Evolutionary conservation across 2,329 filamentous ascomycete genomes (phyloP).

Genomic region (Clonostachys chloroleuca): DNA sequence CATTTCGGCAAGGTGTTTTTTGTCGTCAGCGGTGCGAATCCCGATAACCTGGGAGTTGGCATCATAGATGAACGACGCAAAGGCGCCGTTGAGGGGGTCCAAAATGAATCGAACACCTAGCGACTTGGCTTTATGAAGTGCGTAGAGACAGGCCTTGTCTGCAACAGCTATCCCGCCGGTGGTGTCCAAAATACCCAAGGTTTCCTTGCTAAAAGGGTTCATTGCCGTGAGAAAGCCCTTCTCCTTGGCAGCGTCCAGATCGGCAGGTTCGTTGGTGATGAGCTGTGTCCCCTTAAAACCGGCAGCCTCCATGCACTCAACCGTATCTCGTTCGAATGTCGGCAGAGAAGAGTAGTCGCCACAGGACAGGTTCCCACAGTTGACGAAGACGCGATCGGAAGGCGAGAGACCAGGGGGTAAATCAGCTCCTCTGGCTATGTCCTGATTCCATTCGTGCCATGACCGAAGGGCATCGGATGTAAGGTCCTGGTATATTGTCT

Average conservation of each 20-base stretch:
- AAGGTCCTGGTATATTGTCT: slow-evolving; percentile 40
- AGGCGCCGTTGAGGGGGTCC: slow-evolving; percentile 17
- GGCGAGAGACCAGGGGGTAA: slow-evolving; percentile 28
- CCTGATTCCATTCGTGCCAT: slow-evolving; percentile 40
- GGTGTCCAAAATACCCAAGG: slow-evolving; percentile 35
- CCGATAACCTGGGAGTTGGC: slow-evolving; percentile 20
- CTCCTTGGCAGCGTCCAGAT: slow-evolving; percentile 17
- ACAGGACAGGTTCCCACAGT: slow-evolving; percentile 25
- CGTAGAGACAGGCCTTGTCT: slow-evolving; percentile 38
- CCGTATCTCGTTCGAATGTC: slow-evolving; percentile 25
- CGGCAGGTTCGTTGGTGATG: slow-evolving; percentile 15
- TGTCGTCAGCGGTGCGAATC: slow-evolving; percentile 29
- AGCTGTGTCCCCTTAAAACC: slow-evolving; percentile 27
- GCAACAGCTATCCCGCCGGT: slow-evolving; percentile 38
- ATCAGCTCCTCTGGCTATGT: slow-evolving; percentile 19
- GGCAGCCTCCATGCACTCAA: slow-evolving; percentile 24
- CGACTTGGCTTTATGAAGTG: slow-evolving; percentile 30
- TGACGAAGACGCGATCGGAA: slow-evolving; percentile 27
- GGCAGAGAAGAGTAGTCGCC: slow-evolving; percentile 13
- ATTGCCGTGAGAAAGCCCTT: slow-evolving; percentile 21
- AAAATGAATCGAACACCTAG: slow-evolving; percentile 37
- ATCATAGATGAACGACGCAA: slow-evolving; percentile 16
- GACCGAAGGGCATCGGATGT: slow-evolving; percentile 30
- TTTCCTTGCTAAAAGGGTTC: slow-evolving; percentile 26
- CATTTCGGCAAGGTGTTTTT: slow-evolving; percentile 20